These are phyloP conservation scores for Solanum rostratum DNA, from an alignment of 257 asterid genomes.

Conservation along the genomic window DNA sequence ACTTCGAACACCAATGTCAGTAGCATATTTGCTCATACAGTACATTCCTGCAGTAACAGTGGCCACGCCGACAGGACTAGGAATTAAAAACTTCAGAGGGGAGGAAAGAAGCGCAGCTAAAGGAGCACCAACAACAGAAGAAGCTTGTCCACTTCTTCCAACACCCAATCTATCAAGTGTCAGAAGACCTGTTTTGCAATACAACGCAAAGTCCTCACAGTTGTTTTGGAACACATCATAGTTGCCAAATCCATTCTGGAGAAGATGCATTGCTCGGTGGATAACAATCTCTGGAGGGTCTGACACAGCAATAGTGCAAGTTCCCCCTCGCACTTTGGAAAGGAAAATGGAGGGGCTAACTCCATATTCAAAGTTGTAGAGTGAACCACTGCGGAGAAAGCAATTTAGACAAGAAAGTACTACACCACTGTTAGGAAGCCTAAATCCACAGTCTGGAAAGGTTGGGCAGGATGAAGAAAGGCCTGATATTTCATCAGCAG, in stretches of 20 bases:
- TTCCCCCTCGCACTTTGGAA: constrained; percentile 86
- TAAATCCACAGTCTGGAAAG: constrained; percentile 82
- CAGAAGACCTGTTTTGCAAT: constrained; percentile 88
- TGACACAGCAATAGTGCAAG: constrained; percentile 80
- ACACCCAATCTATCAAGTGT: constrained; percentile 61
- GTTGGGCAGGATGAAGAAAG: constrained; percentile 35
- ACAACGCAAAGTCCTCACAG: constrained; percentile 91
- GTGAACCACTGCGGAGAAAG: constrained; percentile 63
- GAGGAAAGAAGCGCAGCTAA: constrained; percentile 82
- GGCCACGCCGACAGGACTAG: constrained; percentile 75
- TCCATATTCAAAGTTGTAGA: constrained; percentile 62
- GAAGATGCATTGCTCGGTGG: constrained; percentile 82
- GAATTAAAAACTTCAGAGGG: constrained; percentile 68
- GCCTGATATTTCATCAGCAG: constrained; percentile 21
- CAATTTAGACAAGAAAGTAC: constrained; percentile 80
- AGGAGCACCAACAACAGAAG: constrained; percentile 82
- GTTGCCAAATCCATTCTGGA: constrained; percentile 78
- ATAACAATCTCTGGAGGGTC: constrained; percentile 47
- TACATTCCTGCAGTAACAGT: constrained; percentile 86
- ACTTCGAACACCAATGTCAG: constrained; percentile 74
- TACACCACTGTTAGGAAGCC: constrained; percentile 67
- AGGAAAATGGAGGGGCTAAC: constrained; percentile 61
- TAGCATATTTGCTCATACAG: constrained; percentile 79
- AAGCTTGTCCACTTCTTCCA: constrained; percentile 93
- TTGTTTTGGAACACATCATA: constrained; percentile 78